Percentiles rank a stretch among this genome's conserved stretches.
Evolutionary conservation across 2,329 filamentous ascomycete genomes (phyloP).

Genomic region (Paecilomyces dactylethromorphus): DNA sequence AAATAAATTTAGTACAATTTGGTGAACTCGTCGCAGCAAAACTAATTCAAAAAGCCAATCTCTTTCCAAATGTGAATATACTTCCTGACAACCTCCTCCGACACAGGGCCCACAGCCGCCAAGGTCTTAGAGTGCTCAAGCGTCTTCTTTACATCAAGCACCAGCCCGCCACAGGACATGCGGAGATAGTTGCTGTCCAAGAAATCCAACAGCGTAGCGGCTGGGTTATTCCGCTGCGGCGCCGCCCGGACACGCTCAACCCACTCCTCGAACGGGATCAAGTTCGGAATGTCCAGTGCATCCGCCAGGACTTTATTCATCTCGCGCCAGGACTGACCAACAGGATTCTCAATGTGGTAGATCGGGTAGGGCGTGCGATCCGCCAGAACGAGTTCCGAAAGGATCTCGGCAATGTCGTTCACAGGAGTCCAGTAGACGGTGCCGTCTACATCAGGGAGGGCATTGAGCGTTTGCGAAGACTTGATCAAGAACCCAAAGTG

Average conservation of each 20-base stretch:
- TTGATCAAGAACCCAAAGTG: slow-evolving; percentile 47
- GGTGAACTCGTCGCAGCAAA: too few species aligned
- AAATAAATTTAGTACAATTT: too few species aligned
- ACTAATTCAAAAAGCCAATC: too few species aligned
- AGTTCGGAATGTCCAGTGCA: slow-evolving; percentile 25
- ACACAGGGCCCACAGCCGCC: slow-evolving; percentile 18
- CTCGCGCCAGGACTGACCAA: slow-evolving; percentile 34
- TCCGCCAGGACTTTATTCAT: slow-evolving; percentile 29
- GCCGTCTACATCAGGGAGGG: slow-evolving; percentile 47
- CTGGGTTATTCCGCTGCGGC: slow-evolving; percentile 21
- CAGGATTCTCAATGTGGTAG: slow-evolving; percentile 43
- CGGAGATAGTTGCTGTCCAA: slow-evolving; percentile 26
- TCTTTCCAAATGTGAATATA: too few species aligned
- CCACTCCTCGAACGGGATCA: slow-evolving; percentile 38
- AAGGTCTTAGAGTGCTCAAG: slow-evolving; percentile 33
- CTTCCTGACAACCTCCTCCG: too few species aligned
- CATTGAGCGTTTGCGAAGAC: slow-evolving; percentile 40
- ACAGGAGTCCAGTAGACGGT: too few species aligned
- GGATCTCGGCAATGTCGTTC: slow-evolving; percentile 30
- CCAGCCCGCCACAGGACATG: slow-evolving; percentile 42
- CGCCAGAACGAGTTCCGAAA: slow-evolving; percentile 26
- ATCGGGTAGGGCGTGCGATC: slow-evolving; percentile 20
- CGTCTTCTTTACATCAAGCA: slow-evolving; percentile 31
- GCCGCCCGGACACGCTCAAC: slow-evolving; percentile 27
- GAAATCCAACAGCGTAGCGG: slow-evolving; percentile 22